phyloP scores from a whole-genome alignment of 352 stramenopile genomes.

The Pythium rishiriense region DNA sequence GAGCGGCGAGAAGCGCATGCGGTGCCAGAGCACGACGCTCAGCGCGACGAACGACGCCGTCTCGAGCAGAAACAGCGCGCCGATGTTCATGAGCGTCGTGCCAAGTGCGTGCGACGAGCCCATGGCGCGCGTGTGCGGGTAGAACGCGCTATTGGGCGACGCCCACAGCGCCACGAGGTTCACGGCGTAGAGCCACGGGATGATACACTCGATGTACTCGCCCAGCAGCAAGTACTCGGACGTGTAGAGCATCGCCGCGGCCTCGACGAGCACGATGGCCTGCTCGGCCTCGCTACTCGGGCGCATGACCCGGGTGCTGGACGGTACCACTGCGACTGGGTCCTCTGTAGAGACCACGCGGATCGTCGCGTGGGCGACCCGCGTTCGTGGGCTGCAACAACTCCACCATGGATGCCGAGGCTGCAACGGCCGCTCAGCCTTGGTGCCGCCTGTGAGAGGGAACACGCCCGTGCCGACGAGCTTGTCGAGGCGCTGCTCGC shows the following conservation, averaged over 20 bases:
- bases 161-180: conserved; percentile 14
- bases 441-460: too few species aligned
- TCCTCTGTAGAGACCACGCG: not conserved
- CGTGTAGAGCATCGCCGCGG: conserved; percentile 29
- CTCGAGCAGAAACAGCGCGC: conserved; percentile 18
- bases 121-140: conserved; percentile 11
- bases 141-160: conserved; percentile 14
- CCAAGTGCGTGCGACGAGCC: not conserved
- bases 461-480: not conserved
- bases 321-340: too few species aligned
- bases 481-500: conserved; percentile 20
- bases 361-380: not conserved
- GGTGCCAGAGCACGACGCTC: conserved; percentile 1
- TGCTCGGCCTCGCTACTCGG: not conserved
- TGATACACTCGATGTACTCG: conserved; percentile 40
- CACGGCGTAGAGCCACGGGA: conserved; percentile 30
- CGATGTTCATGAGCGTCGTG: not conserved
- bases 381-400: too few species aligned
- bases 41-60: conserved; percentile 20
- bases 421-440: too few species aligned
- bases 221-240: conserved; percentile 34
- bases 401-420: too few species aligned
- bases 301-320: not conserved
- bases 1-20: conserved; percentile 18
- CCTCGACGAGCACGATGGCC: conserved; percentile 8